Conservation (phyloP, 805 yeast genomes). For the Nakazawaea siamensis region DNA sequence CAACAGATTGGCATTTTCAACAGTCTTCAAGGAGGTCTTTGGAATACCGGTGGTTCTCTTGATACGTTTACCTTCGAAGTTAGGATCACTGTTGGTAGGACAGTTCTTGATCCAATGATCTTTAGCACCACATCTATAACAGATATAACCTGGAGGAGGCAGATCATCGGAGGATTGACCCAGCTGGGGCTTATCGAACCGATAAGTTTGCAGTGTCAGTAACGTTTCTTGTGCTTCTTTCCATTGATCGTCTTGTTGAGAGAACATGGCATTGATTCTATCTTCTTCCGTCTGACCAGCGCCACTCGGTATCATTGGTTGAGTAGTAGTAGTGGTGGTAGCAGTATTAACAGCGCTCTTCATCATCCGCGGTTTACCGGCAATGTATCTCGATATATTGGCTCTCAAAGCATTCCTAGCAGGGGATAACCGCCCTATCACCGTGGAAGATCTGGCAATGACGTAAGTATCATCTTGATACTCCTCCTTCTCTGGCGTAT, state of each 20-base stretch:
- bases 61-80: constrained; percentile 86
- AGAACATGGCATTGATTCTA: constrained; percentile 82
- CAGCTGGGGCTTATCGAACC: constrained; percentile 11
- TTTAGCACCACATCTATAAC: constrained; percentile 93
- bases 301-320: constrained; percentile 12
- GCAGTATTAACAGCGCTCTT: constrained; percentile 16
- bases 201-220: constrained; percentile 36
- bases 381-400: constrained; percentile 61
- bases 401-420: constrained; percentile 40
- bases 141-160: constrained; percentile 94
- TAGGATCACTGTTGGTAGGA: constrained; percentile 89
- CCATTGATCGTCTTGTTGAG: constrained; percentile 92
- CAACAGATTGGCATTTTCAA: constrained; percentile 65
- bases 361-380: constrained; percentile 55
- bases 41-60: constrained; percentile 98
- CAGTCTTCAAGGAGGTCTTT: constrained; percentile 77
- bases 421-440: constrained; percentile 75
- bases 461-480: constrained; percentile 85
- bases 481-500: constrained; percentile 57
- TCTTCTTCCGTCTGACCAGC: constrained; percentile 64
- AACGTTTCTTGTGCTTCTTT: constrained; percentile 85
- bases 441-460: constrained; percentile 83
- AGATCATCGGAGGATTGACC: constrained; percentile 45
- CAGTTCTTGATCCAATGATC: constrained; percentile 93
- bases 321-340: constrained; percentile 11